Evolutionary conservation across 306 rosid genomes (phyloP).

Genomic region (Leucaena leucocephala): DNA sequence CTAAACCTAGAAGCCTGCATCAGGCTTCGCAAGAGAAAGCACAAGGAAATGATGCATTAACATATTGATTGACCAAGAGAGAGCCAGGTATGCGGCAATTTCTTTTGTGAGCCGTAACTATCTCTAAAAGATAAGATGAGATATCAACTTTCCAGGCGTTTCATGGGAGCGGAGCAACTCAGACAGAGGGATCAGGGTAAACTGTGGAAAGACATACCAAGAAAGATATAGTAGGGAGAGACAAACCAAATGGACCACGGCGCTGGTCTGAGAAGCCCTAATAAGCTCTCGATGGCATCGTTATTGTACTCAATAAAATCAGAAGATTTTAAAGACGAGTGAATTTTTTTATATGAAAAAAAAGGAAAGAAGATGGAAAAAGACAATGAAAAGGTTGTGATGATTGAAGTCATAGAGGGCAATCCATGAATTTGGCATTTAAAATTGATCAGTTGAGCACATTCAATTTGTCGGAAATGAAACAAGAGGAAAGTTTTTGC

Average conservation of each 20-base stretch:
- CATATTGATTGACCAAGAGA: neutral
- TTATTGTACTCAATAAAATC: neutral
- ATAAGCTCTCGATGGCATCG: neutral
- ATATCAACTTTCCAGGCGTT: neutral
- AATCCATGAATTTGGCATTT: neutral
- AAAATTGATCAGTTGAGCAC: neutral
- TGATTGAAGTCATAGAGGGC: neutral
- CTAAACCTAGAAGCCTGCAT: neutral
- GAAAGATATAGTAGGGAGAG: neutral
- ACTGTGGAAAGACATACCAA: neutral
- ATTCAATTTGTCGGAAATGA: conserved; percentile 9
- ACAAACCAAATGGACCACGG: neutral
- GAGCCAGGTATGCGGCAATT: neutral
- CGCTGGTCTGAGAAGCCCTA: neutral
- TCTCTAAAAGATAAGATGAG: neutral
- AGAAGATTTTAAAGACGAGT: neutral
- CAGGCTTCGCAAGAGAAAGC: neutral
- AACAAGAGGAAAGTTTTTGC: neutral
- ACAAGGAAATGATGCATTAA: neutral
- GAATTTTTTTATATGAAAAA: neutral
- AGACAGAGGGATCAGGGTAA: neutral
- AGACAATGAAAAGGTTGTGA: neutral
- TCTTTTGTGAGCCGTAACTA: neutral
- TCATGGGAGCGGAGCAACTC: conserved; percentile 2
- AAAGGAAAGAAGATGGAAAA: neutral